Percentiles rank a stretch among this genome's conserved stretches.
Evolutionary conservation across 805 yeast species (phyloP).

Genomic region (Suhomyces emberorum): DNA sequence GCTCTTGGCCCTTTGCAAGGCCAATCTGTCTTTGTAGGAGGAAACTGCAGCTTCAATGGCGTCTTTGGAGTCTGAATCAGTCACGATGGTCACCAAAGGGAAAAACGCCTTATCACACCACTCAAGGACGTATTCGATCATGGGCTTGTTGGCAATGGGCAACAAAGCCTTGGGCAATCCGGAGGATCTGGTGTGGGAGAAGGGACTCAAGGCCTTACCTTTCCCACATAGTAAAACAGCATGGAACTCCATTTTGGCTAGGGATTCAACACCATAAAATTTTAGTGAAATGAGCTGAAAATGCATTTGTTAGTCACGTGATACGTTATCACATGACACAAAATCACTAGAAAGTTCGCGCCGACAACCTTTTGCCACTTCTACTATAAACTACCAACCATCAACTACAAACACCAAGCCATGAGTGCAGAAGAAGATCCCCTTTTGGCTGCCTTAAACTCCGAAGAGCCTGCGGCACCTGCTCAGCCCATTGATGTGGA

Average conservation of each 20-base stretch:
- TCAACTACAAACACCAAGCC: neutral
- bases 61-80: slow-evolving; percentile 45
- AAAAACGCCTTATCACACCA: slow-evolving; percentile 93
- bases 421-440: slow-evolving; percentile 69
- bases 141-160: slow-evolving; percentile 86
- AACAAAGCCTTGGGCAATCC: slow-evolving; percentile 81
- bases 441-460: slow-evolving; percentile 63
- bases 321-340: too few species aligned
- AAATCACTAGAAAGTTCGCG: neutral
- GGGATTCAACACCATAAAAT: too few species aligned
- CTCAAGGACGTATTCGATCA: slow-evolving; percentile 81
- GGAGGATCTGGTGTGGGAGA: slow-evolving; percentile 56
- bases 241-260: slow-evolving; percentile 84
- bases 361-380: neutral
- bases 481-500: slow-evolving; percentile 54
- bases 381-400: neutral
- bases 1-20: slow-evolving; percentile 8
- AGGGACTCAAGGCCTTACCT: slow-evolving; percentile 71
- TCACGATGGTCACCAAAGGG: slow-evolving; percentile 62
- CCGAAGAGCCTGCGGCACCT: slow-evolving; percentile 25
- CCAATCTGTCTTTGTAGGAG: slow-evolving; percentile 42
- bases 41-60: slow-evolving; percentile 49
- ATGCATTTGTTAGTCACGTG: too few species aligned
- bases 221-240: slow-evolving; percentile 88
- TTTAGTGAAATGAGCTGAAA: too few species aligned